These are phyloP conservation scores for Malus domestica DNA, from an alignment of 306 rosid species.

Conservation along the genomic window ASM211411v1 NC_041794.1:28500001-28500500, in stretches of 20 bases:
- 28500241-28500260: constrained; percentile 29
- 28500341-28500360: neutral
- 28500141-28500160: neutral
- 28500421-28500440: constrained; percentile 32
- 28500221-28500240: constrained; percentile 25
- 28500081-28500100: constrained; percentile 18
- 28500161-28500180: neutral
- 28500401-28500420: constrained; percentile 24
- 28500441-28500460: constrained; percentile 1
- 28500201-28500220: neutral
- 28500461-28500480: neutral
- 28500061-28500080: neutral
- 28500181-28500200: neutral
- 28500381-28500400: constrained; percentile 18
- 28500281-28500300: neutral
- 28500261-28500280: constrained; percentile 33
- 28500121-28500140: neutral
- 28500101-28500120: neutral
- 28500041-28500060: neutral
- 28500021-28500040: neutral
- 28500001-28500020: neutral
- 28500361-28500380: neutral
- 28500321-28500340: neutral
- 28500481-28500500: too few relatives aligned
- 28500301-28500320: neutral